Base-by-base conservation (phyloP, 1,284 basidiomycete species). In the Pseudozyma pruni region DNA sequence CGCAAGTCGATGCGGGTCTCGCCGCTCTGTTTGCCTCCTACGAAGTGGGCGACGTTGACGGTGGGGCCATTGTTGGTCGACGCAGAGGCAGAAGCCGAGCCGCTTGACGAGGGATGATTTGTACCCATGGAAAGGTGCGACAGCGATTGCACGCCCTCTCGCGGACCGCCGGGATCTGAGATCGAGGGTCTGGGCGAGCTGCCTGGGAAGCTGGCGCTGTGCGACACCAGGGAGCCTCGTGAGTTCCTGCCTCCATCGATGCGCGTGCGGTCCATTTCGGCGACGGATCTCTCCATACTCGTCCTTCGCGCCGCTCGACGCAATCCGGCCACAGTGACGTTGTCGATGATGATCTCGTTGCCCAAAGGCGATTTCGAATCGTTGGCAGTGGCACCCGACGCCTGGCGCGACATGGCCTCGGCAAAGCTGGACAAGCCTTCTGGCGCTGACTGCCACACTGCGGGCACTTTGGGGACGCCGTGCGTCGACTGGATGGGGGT, bases 291-390 rank as follows among this genome's bases (percentile, higher is more conserved):
- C 37, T 63, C 67, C 58, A 71, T 56, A 47, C 66, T 75, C 11
- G 75, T 67, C 23, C 75, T 57, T 16, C 73, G 50, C 3, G 75
- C 75, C 11, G 75, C 75, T 13, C 75, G 64, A 19, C 75, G 63
- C 29, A 77, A 43, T 8, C 73, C 73, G 1, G 72, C 73, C 8
- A 77, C 73, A 1, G 71, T 75, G 25, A 48, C 59, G 14, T 52
- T 67, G 45, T 73, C 70, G 25, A 50, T 25, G 11, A 57, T 16
- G 9, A 53, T 35, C 39, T 68, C 69, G 44, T 53, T 54, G 11
- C 14, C 2, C 14, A 43, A 46, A 4, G 38, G 23, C 19, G 23
- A 39, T 25, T 54, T 60, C 19, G 47, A 20, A 23, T 57, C 53
- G 19, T 20, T 40, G 20, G 33, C 54, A 17, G 46, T 49, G 2